Evolutionary conservation across 305 asterid genomes (phyloP).

Genomic region (Fraxinus platypoda): DNA sequence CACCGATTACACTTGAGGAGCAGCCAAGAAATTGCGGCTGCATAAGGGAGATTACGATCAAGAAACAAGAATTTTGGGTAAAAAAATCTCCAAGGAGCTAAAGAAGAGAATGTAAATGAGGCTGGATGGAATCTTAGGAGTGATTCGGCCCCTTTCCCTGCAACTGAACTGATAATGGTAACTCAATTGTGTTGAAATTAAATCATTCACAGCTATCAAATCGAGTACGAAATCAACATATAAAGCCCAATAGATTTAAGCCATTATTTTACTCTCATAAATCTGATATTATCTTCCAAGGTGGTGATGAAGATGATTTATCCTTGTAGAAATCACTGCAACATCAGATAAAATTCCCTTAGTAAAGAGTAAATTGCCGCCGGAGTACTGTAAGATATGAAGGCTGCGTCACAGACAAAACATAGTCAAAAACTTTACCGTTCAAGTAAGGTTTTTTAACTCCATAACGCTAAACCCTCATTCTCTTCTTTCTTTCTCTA

Average conservation of each 20-base stretch:
- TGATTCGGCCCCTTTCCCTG: neutral
- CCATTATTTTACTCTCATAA: neutral
- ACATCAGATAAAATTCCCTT: neutral
- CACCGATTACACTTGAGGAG: neutral
- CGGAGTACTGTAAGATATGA: neutral
- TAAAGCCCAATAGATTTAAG: neutral
- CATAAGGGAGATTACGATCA: neutral
- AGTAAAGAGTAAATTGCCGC: neutral
- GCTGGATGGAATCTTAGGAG: neutral
- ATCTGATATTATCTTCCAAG: neutral
- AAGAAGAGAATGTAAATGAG: neutral
- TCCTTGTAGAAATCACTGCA: neutral
- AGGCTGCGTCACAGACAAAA: conserved; percentile 12
- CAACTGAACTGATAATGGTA: neutral
- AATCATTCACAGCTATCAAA: neutral
- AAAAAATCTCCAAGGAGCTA: neutral
- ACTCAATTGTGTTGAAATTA: neutral
- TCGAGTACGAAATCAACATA: neutral
- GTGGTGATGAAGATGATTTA: neutral
- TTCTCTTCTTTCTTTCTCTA: neutral
- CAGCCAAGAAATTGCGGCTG: neutral
- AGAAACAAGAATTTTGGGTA: neutral
- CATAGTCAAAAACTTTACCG: conserved; percentile 25
- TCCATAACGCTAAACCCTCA: conserved; percentile 35
- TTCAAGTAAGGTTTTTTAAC: conserved; percentile 50